Base-by-base conservation (phyloP, 306 rosid genomes). In the Oemleria cerasiformis region DNA sequence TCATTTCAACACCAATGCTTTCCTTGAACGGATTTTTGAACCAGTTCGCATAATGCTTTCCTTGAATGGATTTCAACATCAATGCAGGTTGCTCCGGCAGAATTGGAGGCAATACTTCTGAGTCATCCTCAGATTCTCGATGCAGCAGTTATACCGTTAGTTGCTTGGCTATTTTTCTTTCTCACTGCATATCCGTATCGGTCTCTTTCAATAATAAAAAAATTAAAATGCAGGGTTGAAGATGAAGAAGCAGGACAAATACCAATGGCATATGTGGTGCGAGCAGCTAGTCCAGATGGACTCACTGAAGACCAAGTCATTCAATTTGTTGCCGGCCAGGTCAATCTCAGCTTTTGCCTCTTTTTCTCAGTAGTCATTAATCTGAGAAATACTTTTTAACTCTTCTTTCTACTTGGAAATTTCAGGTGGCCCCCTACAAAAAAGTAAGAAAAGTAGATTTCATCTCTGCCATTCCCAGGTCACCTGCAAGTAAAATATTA, bases 381-480 rank as follows among this genome's bases (percentile, higher is more conserved):
- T 40, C 9, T 36, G 21, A 40, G 38, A 39, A 53, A n/a, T 6
- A 49, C 9, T 68, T 4, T 19, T 51, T 75, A 45, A 59, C 36
- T 41, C 61, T 48, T 54, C 39, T 65, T 48, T 54, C 39, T 36
- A 11, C 5, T 65, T 56, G 58, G 56, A 42, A 68, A 63, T 78
- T 80, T 65, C 89, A 92, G 98, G 98, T 92, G 77, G 98, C 98
- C 9, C 90, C 98, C 19, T 92, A 87, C 71, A 92, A 87, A 86
- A 92, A 92, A 81, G 77, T 90, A 56, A 84, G 97, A 84, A 83
- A 73, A 73, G 97, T 93, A 65, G 73, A 79, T 30, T 90, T 93
- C 53, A 83, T 83, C 44, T 75, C 78, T 58, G 65, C 81, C 41
- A 87, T 93, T 76, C 98, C 97, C 67, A 86, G 88, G 77, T 93